Evolutionary conservation across 2,329 filamentous ascomycete species (phyloP), one percentile per base, ranked within the genome.

Genomic region (Penicillium sp.): DNA sequence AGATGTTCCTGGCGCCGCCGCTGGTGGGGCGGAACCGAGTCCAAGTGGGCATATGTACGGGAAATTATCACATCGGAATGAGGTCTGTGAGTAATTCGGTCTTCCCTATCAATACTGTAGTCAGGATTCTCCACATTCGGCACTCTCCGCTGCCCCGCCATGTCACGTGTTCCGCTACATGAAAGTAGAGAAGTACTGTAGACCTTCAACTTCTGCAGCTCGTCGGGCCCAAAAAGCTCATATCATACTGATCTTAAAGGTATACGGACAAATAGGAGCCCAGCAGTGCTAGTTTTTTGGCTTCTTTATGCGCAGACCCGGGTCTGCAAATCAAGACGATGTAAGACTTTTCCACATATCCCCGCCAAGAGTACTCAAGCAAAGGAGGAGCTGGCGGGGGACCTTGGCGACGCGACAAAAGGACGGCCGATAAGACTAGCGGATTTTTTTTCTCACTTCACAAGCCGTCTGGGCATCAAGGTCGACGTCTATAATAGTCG

Each of bases 131-230:
- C 12, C 26, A 56, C 59, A 28, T 54, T 65, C 65, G 65, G 63
- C 28, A 50, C 56, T 60, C 65, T 65, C 62, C 62, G 60, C 57
- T 58, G 59, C 60, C 66, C 65, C 64, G 61, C 65, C 28, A 61
- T 58, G 56, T 65, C 60, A 65, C 62, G 61, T 65, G 66, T 60
- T 44, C 59, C 40, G 37, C 64, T 24, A 7, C n/a, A 26, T n/a
- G 51, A 40, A 17, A 28, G 4, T 30, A n/a, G 17, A 51, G 17
- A 30, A 50, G 17, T 4, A 33, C 9, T 13, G 13, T 33, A 10
- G 9, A 33, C 4, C 9, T 33, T 12, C 9, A 4, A 33, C 7
- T 17, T 8, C 35, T 53, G 12, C 12, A 38, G n/a, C 10, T 8
- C 6, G 33, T 38, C 5, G 33, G 22, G 9, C 45, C 22, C 15